Conservation (phyloP, 2,329 filamentous ascomycete genomes). For the Dichotomopilus funicola region DNA sequence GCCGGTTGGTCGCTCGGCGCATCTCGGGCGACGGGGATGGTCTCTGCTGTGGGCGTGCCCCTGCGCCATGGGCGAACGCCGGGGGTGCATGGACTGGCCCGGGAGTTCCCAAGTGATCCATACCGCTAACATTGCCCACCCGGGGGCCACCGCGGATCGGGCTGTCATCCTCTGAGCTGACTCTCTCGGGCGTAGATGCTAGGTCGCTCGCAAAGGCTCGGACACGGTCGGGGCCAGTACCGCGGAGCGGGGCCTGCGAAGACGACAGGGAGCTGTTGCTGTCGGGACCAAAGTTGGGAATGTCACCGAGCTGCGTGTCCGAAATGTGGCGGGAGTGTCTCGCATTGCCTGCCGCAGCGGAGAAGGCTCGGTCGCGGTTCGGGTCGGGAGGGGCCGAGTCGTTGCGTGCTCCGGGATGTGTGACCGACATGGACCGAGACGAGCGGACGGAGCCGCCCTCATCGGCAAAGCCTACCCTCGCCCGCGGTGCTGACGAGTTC, state of each 20-base stretch:
- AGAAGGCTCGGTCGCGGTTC: constrained; percentile 32
- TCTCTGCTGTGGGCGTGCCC: constrained; percentile 60
- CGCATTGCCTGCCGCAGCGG: constrained; percentile 29
- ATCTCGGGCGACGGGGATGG: constrained; percentile 72
- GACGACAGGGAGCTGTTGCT: constrained; percentile 2
- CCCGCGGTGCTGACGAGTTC: constrained; percentile 29
- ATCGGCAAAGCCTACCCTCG: constrained; percentile 53
- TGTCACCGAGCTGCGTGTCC: constrained; percentile 34
- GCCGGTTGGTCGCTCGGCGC: constrained; percentile 72
- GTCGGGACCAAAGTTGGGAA: constrained; percentile 21
- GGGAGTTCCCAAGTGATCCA: constrained; percentile 55
- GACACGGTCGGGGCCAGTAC: constrained; percentile 16
- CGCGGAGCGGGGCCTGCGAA: constrained; percentile 21
- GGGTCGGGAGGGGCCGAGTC: constrained; percentile 46
- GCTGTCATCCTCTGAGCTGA: constrained; percentile 52
- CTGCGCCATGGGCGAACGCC: constrained; percentile 68
- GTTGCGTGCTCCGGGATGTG: constrained; percentile 36
- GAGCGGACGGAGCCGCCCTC: constrained; percentile 44
- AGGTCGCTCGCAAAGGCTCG: constrained; percentile 37
- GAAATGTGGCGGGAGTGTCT: constrained; percentile 44
- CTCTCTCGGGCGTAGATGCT: constrained; percentile 43
- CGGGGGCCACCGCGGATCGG: constrained; percentile 33
- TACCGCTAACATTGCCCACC: constrained; percentile 46
- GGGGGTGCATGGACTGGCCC: constrained; percentile 75
- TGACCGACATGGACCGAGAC: constrained; percentile 46